Conservation (phyloP, 2,329 filamentous ascomycete genomes). For the Neophaeococcomyces aloes region DNA sequence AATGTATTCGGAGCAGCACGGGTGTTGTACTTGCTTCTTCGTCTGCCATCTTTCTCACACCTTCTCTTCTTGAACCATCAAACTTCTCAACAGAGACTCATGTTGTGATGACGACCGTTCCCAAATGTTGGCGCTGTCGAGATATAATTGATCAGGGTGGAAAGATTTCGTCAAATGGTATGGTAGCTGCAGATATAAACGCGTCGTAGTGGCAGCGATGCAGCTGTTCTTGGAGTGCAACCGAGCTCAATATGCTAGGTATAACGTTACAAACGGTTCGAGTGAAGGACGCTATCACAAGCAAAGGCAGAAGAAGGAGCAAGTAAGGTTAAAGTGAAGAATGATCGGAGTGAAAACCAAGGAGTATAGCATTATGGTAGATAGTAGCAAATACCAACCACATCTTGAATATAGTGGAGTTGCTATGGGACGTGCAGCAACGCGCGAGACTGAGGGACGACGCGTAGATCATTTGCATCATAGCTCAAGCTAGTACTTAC, state of each 20-base stretch:
- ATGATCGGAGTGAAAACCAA: too few species aligned
- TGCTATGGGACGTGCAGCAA: too few species aligned
- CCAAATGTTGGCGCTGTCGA: too few species aligned
- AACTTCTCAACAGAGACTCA: not conserved
- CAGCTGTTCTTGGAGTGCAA: not conserved
- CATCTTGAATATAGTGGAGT: too few species aligned
- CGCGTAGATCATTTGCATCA: too few species aligned
- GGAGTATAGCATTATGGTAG: too few species aligned
- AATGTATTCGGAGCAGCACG: conserved; percentile 83
- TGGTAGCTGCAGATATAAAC: not conserved
- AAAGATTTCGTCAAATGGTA: not conserved
- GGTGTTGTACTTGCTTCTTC: conserved; percentile 40
- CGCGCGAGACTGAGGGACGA: too few species aligned
- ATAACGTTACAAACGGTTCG: conserved; percentile 7
- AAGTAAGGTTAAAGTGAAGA: not conserved
- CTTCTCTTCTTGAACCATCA: not conserved
- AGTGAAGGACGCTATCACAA: not conserved
- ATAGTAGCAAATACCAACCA: too few species aligned
- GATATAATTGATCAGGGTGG: not conserved
- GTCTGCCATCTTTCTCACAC: conserved; percentile 2
- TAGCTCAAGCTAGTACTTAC: too few species aligned
- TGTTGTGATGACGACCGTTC: not conserved
- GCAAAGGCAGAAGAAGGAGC: not conserved
- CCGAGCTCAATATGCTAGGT: not conserved
- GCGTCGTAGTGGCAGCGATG: not conserved